Percentiles rank a stretch among this genome's conserved stretches.
phyloP scores from a whole-genome alignment of 139 green algal genomes.

The Diplosphaera chodatii region DNA sequence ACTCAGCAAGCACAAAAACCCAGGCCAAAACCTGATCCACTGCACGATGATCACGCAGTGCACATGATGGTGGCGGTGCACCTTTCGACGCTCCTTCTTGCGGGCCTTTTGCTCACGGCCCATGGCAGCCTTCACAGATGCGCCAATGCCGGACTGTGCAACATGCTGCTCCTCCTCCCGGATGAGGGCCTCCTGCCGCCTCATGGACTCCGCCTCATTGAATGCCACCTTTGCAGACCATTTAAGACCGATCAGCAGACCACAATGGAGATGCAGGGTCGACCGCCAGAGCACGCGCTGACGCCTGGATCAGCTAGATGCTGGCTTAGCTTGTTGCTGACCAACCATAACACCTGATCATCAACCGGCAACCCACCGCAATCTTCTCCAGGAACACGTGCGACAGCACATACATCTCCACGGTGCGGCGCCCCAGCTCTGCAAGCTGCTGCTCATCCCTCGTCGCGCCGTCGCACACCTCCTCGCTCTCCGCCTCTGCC shows the following conservation, averaged over 20 bases:
- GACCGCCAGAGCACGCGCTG: too few relatives aligned
- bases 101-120: constrained; percentile 50
- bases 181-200: constrained; percentile 86
- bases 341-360: too few relatives aligned
- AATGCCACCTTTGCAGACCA: constrained; percentile 60
- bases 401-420: constrained; percentile 89
- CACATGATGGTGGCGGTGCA: too few relatives aligned
- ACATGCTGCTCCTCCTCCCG: constrained; percentile 77
- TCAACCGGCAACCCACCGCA: background rate
- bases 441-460: constrained; percentile 86
- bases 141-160: constrained; percentile 50
- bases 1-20: too few relatives aligned
- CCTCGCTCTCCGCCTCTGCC: constrained; percentile 42
- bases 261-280: too few relatives aligned
- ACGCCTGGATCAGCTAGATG: too few relatives aligned
- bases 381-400: constrained; percentile 57
- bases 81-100: constrained; percentile 53
- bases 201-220: constrained; percentile 77
- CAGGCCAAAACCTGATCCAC: too few relatives aligned
- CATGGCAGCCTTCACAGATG: constrained; percentile 19
- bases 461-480: constrained; percentile 65
- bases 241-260: too few relatives aligned
- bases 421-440: constrained; percentile 77
- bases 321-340: too few relatives aligned
- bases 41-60: too few relatives aligned